Percentiles rank a stretch among this genome's conserved stretches.
Evolutionary conservation across 805 yeast genomes (phyloP).

Genomic region (Metschnikowia peoriensis): DNA sequence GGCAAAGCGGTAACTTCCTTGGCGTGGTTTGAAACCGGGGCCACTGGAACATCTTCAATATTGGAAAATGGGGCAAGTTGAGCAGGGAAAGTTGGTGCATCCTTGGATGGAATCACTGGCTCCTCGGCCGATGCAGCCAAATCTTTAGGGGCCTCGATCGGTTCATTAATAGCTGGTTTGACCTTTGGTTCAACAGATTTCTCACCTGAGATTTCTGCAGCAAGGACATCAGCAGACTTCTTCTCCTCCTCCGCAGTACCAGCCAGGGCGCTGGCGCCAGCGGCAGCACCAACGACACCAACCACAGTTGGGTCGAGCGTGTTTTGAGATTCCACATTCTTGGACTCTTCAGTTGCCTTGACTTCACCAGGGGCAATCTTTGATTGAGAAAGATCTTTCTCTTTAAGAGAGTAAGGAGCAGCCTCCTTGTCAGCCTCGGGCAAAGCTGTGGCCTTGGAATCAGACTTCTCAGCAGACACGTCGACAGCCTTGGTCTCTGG

Average conservation of each 20-base stretch:
- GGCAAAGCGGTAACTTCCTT: slow-evolving; percentile 21
- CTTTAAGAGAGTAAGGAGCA: slow-evolving; percentile 6
- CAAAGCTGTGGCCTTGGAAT: background rate
- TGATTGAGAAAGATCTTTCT: slow-evolving; percentile 4
- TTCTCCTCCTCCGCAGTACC: slow-evolving; percentile 1
- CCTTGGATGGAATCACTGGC: slow-evolving; percentile 15
- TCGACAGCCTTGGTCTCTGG: background rate
- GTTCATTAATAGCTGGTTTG: slow-evolving; percentile 13
- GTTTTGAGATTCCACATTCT: slow-evolving; percentile 5
- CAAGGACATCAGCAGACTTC: slow-evolving; percentile 8
- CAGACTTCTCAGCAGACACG: background rate
- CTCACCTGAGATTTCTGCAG: slow-evolving; percentile 5
- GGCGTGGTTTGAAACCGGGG: slow-evolving; percentile 5
- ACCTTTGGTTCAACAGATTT: slow-evolving; percentile 9
- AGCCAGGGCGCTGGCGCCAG: slow-evolving; percentile 13
- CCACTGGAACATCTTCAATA: slow-evolving; percentile 5
- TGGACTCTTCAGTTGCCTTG: slow-evolving; percentile 9
- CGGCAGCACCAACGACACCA: slow-evolving; percentile 17
- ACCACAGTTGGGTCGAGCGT: slow-evolving; percentile 19
- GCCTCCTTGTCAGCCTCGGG: slow-evolving; percentile 4
- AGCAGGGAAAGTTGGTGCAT: slow-evolving; percentile 2
- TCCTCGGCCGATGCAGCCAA: background rate
- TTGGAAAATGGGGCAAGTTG: slow-evolving; percentile 7
- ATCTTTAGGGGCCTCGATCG: slow-evolving; percentile 7
- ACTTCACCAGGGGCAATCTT: slow-evolving; percentile 7